Conservation (phyloP, 2,329 filamentous ascomycete genomes). For the Didymella glomerata region DNA sequence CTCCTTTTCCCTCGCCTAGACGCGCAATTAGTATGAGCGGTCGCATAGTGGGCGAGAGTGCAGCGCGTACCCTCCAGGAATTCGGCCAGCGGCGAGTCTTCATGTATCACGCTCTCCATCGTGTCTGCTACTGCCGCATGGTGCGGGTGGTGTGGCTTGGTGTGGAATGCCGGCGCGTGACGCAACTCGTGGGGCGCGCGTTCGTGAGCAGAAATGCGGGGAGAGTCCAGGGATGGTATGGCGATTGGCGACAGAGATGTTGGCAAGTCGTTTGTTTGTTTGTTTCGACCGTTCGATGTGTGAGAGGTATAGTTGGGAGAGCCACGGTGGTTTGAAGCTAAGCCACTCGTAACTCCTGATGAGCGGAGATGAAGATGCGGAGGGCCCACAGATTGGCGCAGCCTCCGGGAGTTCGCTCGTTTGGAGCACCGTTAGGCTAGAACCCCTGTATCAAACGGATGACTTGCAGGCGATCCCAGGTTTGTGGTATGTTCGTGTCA, state of each 20-base stretch:
- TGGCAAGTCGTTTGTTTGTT: neutral
- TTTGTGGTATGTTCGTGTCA: neutral
- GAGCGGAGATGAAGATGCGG: conserved; percentile 29
- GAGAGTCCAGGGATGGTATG: conserved; percentile 12
- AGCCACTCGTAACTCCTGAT: conserved; percentile 27
- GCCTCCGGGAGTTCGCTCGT: conserved; percentile 17
- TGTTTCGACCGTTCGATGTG: neutral
- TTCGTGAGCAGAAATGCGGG: conserved; percentile 11
- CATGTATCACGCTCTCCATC: conserved; percentile 89
- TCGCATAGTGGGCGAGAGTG: neutral
- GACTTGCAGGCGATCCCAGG: conserved; percentile 8
- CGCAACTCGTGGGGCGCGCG: conserved; percentile 10
- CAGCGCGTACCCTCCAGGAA: conserved; percentile 78
- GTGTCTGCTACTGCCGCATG: conserved; percentile 39
- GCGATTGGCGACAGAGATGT: neutral
- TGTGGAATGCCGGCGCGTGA: conserved; percentile 26
- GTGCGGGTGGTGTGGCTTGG: conserved; percentile 33
- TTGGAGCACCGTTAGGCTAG: conserved; percentile 18
- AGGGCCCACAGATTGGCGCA: conserved; percentile 31
- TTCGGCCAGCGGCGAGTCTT: conserved; percentile 86
- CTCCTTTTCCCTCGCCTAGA: conserved; percentile 47
- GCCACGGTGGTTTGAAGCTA: conserved; percentile 27
- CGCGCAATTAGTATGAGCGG: conserved; percentile 32
- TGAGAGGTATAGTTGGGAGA: conserved; percentile 18
- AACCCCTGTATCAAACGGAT: conserved; percentile 6